phyloP scores from a whole-genome alignment of 78 protist species.

The Cyanophora paradoxa region DNA sequence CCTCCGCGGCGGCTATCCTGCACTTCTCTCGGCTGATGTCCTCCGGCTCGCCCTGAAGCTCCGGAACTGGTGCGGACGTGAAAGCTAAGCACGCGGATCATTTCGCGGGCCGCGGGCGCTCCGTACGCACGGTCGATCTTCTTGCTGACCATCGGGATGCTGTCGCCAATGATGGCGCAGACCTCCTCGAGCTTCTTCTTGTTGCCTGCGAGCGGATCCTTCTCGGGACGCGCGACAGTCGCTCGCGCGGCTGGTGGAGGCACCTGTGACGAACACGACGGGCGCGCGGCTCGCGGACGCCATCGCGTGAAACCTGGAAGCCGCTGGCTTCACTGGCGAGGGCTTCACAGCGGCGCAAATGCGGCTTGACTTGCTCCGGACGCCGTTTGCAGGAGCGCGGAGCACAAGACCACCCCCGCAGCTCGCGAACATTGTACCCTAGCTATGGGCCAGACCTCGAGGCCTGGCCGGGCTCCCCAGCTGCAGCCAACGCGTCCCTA shows the following conservation, averaged over 20 bases:
- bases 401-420: too few species aligned
- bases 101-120: background rate
- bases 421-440: too few species aligned
- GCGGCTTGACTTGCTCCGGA: too few species aligned
- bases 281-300: background rate
- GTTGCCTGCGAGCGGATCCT: slow-evolving; percentile 85
- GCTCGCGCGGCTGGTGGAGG: background rate
- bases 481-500: too few species aligned
- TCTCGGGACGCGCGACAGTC: too few species aligned
- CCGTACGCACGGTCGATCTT: slow-evolving; percentile 64
- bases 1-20: slow-evolving; percentile 73
- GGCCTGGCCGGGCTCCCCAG: too few species aligned
- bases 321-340: too few species aligned
- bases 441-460: too few species aligned
- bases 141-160: slow-evolving; percentile 15
- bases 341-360: too few species aligned
- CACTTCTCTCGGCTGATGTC: slow-evolving; percentile 75
- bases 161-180: background rate
- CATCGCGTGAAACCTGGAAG: too few species aligned
- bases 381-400: too few species aligned
- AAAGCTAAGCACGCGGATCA: background rate
- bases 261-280: slow-evolving; percentile 24
- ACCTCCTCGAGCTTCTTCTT: slow-evolving; percentile 86
- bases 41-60: slow-evolving; percentile 90
- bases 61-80: slow-evolving; percentile 91